Evolutionary conservation across 352 stramenopile genomes (phyloP).

Genomic region (Phytophthora idaei): DNA sequence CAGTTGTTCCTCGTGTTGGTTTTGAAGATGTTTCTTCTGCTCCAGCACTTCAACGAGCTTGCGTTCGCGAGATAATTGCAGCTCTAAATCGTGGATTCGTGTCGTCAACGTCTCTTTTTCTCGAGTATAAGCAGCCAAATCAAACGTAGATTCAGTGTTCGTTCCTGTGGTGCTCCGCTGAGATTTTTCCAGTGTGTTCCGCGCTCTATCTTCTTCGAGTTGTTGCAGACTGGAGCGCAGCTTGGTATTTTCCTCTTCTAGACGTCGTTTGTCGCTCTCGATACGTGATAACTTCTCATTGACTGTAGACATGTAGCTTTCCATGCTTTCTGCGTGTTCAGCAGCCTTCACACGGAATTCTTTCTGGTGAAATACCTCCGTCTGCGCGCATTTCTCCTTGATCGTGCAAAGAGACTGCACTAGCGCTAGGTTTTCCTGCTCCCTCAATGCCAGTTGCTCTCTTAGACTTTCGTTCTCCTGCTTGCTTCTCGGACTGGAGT

Average conservation of each 20-base stretch:
- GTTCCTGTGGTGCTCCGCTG: conserved; percentile 21
- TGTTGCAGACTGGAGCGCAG: conserved; percentile 28
- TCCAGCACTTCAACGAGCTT: conserved; percentile 31
- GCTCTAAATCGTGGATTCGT: conserved; percentile 33
- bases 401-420: conserved; percentile 49
- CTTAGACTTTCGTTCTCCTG: conserved; percentile 19
- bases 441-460: conserved; percentile 34
- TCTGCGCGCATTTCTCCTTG: conserved; percentile 40
- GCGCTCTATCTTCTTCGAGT: conserved; percentile 21
- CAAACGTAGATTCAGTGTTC: conserved; percentile 21
- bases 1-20: conserved; percentile 20
- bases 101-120: conserved; percentile 19
- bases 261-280: conserved; percentile 29
- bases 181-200: conserved; percentile 6
- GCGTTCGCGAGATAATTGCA: conserved; percentile 31
- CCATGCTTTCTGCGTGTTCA: conserved; percentile 33
- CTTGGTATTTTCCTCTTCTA: conserved; percentile 30
- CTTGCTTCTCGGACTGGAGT: neutral
- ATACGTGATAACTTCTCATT: conserved; percentile 38
- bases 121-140: conserved; percentile 1
- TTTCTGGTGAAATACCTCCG: conserved; percentile 26
- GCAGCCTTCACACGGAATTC: conserved; percentile 26
- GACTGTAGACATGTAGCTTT: conserved; percentile 41
- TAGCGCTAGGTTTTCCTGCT: conserved; percentile 54
- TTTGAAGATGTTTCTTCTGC: conserved; percentile 23